Evolutionary conservation across 768 basidiomycete genomes (phyloP), one percentile per base, ranked within the genome.

Genomic region (Agaricus sinodeliciosus): DNA sequence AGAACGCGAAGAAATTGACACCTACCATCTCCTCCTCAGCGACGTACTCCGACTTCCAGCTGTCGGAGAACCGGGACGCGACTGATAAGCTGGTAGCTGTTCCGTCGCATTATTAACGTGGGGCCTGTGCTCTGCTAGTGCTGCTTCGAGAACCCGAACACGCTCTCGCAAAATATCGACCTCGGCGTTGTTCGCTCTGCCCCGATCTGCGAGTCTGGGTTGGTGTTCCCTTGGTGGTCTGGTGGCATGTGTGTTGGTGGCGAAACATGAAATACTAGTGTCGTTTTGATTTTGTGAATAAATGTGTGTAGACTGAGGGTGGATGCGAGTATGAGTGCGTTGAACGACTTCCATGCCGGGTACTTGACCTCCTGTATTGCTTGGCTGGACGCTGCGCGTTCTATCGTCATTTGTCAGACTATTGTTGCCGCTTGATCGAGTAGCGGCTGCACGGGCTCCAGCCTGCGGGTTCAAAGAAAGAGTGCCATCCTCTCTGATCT

Each of bases 121-220:
- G 9, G 6, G 34, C 11, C 15, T 11, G 11, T 35, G 15, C 4
- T 39, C 13, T 19, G 36, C 16, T n/a, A 52, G 27, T 26, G 27
- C 35, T 6, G 51, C 36, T 25, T 52, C 51, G 18, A 52, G 44
- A 34, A 16, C 12, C 22, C 35, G 25, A 8, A 52, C 51, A 18
- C 28, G 43, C 25, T 52, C 51, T 35, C 51, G 28, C 43, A 52
- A 25, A 19, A 45, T 36, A n/a, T 50, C 31, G 9, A 50, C 18
- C 31, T 45, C 51, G 16, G 27, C 11, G 28, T 18, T 18, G 31
- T 34, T 6, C 13, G 16, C 15, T 12, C 37, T 39, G 37, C 16
- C 37, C 7, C 7, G 4, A 31, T 12, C 37, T n/a, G 12, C 16
- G 37, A 16, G 7, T 39, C 31, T 31, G 7, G 31, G 31, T 8